These are phyloP conservation scores for Sinapis alba DNA, from an alignment of 441 rosid species.

Conservation along the genomic window DNA sequence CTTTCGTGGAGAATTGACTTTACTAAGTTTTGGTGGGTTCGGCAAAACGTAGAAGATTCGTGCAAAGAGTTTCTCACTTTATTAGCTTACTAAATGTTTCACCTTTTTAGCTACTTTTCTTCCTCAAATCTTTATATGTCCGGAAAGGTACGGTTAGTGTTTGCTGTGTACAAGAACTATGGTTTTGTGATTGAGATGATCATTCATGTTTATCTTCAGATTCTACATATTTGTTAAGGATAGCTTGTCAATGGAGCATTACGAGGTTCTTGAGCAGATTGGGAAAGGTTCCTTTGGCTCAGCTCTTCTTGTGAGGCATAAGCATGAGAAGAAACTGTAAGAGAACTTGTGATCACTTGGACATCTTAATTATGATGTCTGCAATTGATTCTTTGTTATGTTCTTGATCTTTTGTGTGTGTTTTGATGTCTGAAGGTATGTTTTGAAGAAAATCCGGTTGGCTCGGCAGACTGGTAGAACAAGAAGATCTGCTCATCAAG, in stretches of 20 bases:
- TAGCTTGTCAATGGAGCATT: conserved; percentile 77
- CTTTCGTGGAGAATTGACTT: conserved; percentile 30
- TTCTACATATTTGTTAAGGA: conserved; percentile 8
- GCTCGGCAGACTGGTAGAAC: conserved; percentile 98
- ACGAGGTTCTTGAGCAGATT: conserved; percentile 94
- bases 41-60: conserved; percentile 28
- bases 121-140: conserved; percentile 15
- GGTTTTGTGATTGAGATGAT: not conserved
- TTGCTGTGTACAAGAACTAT: conserved; percentile 7
- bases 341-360: conserved; percentile 40
- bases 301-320: conserved; percentile 98
- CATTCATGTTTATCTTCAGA: conserved; percentile 9
- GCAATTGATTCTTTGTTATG: conserved; percentile 9
- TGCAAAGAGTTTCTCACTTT: conserved; percentile 24
- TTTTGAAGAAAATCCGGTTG: conserved; percentile 95
- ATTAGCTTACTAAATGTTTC: conserved; percentile 26
- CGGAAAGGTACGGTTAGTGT: conserved; percentile 26
- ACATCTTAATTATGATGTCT: not conserved
- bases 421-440: conserved; percentile 63
- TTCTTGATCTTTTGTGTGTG: not conserved
- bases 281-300: conserved; percentile 99
- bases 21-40: conserved; percentile 37
- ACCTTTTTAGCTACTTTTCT: conserved; percentile 25
- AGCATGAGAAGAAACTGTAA: conserved; percentile 95
- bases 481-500: conserved; percentile 98